Evolutionary conservation across 1,284 basidiomycete genomes (phyloP).

Genomic region (Cutaneotrichosporon cyanovorans): DNA sequence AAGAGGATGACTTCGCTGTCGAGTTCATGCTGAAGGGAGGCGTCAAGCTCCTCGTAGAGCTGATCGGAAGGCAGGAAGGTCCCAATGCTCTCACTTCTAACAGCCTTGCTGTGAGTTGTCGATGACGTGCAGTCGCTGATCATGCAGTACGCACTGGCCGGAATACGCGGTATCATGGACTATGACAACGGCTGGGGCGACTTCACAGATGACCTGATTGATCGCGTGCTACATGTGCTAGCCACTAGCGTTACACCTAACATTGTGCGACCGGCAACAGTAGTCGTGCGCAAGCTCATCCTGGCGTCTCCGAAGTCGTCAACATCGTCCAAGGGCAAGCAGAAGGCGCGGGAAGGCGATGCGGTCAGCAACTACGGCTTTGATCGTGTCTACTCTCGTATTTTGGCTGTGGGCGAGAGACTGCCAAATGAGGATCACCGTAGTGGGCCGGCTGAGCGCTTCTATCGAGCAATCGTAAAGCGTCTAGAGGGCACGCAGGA

Average conservation of each 20-base stretch:
- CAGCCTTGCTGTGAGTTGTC: conserved; percentile 61
- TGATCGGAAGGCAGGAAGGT: conserved; percentile 51
- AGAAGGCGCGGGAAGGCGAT: conserved; percentile 13
- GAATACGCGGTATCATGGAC: conserved; percentile 34
- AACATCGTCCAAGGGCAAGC: conserved; percentile 15
- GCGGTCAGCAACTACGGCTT: conserved; percentile 62
- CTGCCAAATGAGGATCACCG: conserved; percentile 53
- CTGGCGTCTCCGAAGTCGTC: conserved; percentile 30
- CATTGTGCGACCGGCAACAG: conserved; percentile 89
- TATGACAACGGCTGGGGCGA: conserved; percentile 37
- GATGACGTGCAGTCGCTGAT: not conserved
- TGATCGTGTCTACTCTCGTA: conserved; percentile 69
- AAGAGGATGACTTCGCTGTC: conserved; percentile 81
- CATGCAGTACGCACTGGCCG: conserved; percentile 38
- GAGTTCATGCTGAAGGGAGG: conserved; percentile 74
- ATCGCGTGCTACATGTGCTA: conserved; percentile 65
- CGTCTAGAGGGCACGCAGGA: conserved; percentile 67
- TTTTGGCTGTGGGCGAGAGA: conserved; percentile 56
- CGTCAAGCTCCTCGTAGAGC: conserved; percentile 62
- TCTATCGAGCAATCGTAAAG: conserved; percentile 55
- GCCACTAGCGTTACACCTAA: conserved; percentile 71
- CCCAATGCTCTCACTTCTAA: conserved; percentile 59
- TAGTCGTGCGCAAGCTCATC: conserved; percentile 39
- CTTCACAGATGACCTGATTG: conserved; percentile 28
- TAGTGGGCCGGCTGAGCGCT: conserved; percentile 20